Conservation (phyloP, 2,329 filamentous ascomycete species). For the Scolecobasidium constrictum region DNA sequence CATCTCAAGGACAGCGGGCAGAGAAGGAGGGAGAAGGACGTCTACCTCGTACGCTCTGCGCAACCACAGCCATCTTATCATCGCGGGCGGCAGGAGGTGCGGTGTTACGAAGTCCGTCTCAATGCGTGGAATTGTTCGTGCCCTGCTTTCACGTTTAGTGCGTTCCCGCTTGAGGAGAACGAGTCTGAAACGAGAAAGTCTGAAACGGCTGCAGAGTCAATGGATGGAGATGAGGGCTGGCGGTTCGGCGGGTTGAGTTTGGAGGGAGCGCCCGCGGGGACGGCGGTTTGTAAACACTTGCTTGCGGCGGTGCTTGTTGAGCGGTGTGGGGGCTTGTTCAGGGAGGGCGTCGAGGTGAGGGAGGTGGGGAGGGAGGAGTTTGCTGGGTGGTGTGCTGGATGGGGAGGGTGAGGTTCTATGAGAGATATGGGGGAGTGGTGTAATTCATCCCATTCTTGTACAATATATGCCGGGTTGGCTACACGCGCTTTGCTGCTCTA, state of each 20-base stretch:
- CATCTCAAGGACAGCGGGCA: slow-evolving; percentile 8
- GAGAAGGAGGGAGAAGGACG: neutral
- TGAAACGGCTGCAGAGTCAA: too few species aligned
- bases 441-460: neutral
- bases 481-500: neutral
- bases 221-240: slow-evolving; percentile 17
- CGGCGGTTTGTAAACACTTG: slow-evolving; percentile 75
- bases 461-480: neutral
- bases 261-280: slow-evolving; percentile 22
- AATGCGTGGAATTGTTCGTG: slow-evolving; percentile 82
- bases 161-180: too few species aligned
- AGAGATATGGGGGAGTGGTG: neutral
- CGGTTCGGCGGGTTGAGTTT: slow-evolving; percentile 42
- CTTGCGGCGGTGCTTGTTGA: slow-evolving; percentile 71
- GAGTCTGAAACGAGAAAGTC: too few species aligned
- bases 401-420: slow-evolving; percentile 3
- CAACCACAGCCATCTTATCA: slow-evolving; percentile 24
- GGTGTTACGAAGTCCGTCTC: slow-evolving; percentile 60
- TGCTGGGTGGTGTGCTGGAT: slow-evolving; percentile 54
- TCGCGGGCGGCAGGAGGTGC: slow-evolving; percentile 10
- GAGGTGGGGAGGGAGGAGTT: slow-evolving; percentile 53
- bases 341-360: slow-evolving; percentile 43
- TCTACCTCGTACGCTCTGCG: slow-evolving; percentile 57
- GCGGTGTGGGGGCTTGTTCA: slow-evolving; percentile 49
- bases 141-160: slow-evolving; percentile 67